A percentile compares a stretch with the other conserved stretches of the same genome.
phyloP scores from a whole-genome alignment of 129 eudicot genomes.

The Centrapalus pauciflorus region DNA sequence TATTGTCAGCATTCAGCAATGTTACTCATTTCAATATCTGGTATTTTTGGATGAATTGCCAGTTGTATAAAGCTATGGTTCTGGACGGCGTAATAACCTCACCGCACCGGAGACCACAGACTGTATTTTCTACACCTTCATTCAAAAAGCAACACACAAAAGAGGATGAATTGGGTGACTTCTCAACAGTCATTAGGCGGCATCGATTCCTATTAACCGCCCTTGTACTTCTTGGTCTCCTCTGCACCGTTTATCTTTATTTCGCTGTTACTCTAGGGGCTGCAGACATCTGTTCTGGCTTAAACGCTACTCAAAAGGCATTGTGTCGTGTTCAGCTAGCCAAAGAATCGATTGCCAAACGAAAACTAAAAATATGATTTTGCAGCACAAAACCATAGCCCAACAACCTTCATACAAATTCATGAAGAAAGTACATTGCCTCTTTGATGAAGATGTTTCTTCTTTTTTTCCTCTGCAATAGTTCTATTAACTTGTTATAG shows the following conservation, averaged over 20 bases:
- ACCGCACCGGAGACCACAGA: slow-evolving; percentile 73
- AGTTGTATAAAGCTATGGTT: slow-evolving; percentile 36
- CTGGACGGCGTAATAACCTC: slow-evolving; percentile 63
- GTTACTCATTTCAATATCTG: background rate
- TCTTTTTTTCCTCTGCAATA: too few species aligned
- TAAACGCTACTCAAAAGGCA: slow-evolving; percentile 52
- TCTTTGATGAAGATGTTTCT: background rate
- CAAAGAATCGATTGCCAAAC: slow-evolving; percentile 44
- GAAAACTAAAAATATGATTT: slow-evolving; percentile 51
- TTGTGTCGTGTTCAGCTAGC: slow-evolving; percentile 50
- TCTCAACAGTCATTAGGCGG: slow-evolving; percentile 52
- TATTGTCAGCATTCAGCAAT: too few species aligned
- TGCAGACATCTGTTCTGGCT: slow-evolving; percentile 46
- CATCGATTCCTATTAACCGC: slow-evolving; percentile 86
- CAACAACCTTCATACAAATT: background rate
- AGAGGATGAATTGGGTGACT: slow-evolving; percentile 67
- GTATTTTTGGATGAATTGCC: background rate
- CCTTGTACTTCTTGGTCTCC: slow-evolving; percentile 62
- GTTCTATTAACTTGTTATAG: background rate
- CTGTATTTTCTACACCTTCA: slow-evolving; percentile 52
- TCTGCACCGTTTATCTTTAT: slow-evolving; percentile 80
- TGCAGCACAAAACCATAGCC: background rate
- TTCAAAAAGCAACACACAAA: slow-evolving; percentile 36
- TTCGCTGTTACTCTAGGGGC: slow-evolving; percentile 81
- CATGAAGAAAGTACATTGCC: background rate